Evolutionary conservation across 768 basidiomycete genomes (phyloP).

Genomic region (Pisolithus microcarpus): DNA sequence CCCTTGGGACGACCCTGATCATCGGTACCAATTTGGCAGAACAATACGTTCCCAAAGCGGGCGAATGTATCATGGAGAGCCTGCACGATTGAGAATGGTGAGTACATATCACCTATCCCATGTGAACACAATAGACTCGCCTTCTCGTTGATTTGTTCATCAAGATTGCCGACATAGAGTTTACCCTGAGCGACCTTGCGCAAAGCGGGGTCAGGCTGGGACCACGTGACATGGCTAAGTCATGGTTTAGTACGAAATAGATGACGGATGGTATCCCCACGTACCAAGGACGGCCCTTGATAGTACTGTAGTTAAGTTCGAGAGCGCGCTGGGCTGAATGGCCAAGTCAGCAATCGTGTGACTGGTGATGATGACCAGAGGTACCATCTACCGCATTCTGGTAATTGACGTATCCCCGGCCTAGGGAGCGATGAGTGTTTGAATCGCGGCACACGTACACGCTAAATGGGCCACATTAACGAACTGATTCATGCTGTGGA

Average conservation of each 20-base stretch:
- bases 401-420: constrained; percentile 99
- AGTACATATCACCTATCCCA: background rate
- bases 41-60: constrained; percentile 96
- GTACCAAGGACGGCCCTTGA: constrained; percentile 95
- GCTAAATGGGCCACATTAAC: constrained; percentile 32
- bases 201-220: constrained; percentile 97
- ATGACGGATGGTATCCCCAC: constrained; percentile 12
- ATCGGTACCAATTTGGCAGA: constrained; percentile 98
- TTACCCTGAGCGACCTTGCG: constrained; percentile 99
- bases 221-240: constrained; percentile 98
- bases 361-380: constrained; percentile 16
- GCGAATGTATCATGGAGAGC: constrained; percentile 99
- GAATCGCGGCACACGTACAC: constrained; percentile 99
- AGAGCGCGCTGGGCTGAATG: constrained; percentile 87
- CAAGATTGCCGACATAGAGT: constrained; percentile 99
- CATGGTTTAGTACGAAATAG: background rate
- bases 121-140: constrained; percentile 28
- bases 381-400: constrained; percentile 88
- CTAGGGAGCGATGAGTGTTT: constrained; percentile 97
- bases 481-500: background rate
- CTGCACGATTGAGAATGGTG: constrained; percentile 29
- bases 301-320: constrained; percentile 97
- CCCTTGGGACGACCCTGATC: constrained; percentile 94
- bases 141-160: constrained; percentile 97
- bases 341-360: background rate